phyloP scores from a whole-genome alignment of 176 grass and related monocot species.

The Miscanthus lutarioriparius region DNA sequence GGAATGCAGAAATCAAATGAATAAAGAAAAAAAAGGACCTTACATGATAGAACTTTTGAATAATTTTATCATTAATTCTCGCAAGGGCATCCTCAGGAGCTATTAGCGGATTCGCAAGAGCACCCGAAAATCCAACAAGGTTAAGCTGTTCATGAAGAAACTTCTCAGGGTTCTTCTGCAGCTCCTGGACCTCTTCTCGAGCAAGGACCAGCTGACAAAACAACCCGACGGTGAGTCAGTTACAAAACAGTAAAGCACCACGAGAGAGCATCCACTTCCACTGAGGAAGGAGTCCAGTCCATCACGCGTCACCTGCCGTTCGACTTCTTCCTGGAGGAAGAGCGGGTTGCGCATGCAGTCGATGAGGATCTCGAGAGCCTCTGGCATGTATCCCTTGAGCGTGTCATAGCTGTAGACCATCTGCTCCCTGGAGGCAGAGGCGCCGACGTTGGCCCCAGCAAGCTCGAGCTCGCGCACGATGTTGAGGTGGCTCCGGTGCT shows the following conservation, averaged over 20 bases:
- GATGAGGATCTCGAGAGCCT: slow-evolving; percentile 68
- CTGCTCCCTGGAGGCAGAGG: slow-evolving; percentile 64
- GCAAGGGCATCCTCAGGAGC: slow-evolving; percentile 47
- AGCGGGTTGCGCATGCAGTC: slow-evolving; percentile 71
- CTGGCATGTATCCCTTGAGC: slow-evolving; percentile 69
- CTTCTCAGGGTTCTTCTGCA: slow-evolving; percentile 55
- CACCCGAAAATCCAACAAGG: slow-evolving; percentile 67
- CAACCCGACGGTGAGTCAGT: background rate
- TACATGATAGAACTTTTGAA: slow-evolving; percentile 75
- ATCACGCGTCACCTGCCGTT: slow-evolving; percentile 53
- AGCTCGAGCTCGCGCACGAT: slow-evolving; percentile 58
- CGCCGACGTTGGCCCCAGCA: slow-evolving; percentile 59
- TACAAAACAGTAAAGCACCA: background rate
- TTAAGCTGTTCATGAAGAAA: slow-evolving; percentile 74
- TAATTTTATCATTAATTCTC: slow-evolving; percentile 41
- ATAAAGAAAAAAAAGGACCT: background rate
- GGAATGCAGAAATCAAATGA: slow-evolving; percentile 13
- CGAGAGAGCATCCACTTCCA: background rate
- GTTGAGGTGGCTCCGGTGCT: slow-evolving; percentile 53
- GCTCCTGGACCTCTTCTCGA: slow-evolving; percentile 49
- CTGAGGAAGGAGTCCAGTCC: background rate
- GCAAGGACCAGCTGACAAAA: slow-evolving; percentile 58
- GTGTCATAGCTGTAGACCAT: slow-evolving; percentile 84
- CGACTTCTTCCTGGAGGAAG: slow-evolving; percentile 65
- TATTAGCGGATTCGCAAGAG: slow-evolving; percentile 64